These are phyloP conservation scores for Schizophyllum amplum DNA, from an alignment of 1,284 basidiomycete species.

Conservation along the genomic window DNA sequence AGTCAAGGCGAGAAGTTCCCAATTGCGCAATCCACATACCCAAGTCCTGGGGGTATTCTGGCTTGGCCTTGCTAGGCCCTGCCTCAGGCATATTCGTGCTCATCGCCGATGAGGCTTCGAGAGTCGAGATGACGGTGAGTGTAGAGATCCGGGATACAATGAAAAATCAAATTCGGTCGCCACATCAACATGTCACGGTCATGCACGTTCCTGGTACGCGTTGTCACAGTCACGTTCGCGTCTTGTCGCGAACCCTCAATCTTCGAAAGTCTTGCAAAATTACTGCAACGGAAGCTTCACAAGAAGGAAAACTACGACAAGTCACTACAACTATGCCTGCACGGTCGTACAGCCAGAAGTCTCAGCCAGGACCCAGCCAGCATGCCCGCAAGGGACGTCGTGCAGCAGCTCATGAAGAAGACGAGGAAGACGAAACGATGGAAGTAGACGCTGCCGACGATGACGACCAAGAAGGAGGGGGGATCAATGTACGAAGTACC, in stretches of 20 bases:
- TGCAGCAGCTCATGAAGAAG: conserved; percentile 15
- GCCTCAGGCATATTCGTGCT: background rate
- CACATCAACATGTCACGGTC: background rate
- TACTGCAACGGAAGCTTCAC: background rate
- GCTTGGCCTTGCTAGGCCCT: background rate
- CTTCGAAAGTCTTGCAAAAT: too few species aligned
- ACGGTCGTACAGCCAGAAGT: background rate
- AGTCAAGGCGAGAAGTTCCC: background rate
- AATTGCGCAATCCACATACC: background rate
- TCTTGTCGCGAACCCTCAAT: too few species aligned
- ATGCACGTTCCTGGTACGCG: background rate
- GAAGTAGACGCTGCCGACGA: conserved; percentile 26
- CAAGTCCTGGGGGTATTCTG: background rate
- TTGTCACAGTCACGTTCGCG: background rate
- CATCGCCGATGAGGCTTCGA: conserved; percentile 6
- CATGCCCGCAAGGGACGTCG: conserved; percentile 10
- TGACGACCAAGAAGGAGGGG: conserved; percentile 16
- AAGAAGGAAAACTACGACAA: background rate
- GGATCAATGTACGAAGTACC: conserved; percentile 17
- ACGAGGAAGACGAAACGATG: conserved; percentile 22
- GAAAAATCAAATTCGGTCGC: background rate
- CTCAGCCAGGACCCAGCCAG: conserved; percentile 7
- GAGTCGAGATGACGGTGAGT: background rate
- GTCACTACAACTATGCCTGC: background rate
- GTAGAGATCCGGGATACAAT: background rate